Evolutionary conservation across 75 land plant genomes (phyloP).

Genomic region (Isoetes taiwanensis): DNA sequence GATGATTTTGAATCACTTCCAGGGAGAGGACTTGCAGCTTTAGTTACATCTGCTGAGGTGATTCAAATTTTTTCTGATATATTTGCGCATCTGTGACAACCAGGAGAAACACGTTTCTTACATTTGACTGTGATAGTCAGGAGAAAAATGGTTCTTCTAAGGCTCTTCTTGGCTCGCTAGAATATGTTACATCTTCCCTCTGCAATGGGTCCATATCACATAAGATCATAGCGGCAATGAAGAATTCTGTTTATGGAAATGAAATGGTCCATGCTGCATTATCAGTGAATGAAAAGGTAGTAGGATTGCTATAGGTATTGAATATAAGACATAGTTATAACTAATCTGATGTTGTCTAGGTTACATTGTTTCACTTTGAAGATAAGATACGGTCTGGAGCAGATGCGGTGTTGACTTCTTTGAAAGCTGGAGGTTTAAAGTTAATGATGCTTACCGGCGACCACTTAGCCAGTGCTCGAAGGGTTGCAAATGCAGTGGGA

Average conservation of each 20-base stretch:
- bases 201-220: slow-evolving; percentile 43
- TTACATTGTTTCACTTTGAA: slow-evolving; percentile 92
- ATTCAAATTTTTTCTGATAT: neutral
- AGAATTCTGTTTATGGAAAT: slow-evolving; percentile 50
- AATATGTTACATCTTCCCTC: slow-evolving; percentile 67
- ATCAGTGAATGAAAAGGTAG: slow-evolving; percentile 69
- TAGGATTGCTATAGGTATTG: neutral
- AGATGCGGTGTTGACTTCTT: slow-evolving; percentile 42
- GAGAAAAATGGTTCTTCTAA: slow-evolving; percentile 25
- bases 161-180: slow-evolving; percentile 90
- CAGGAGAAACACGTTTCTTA: neutral
- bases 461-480: slow-evolving; percentile 69
- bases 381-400: slow-evolving; percentile 74
- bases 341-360: slow-evolving; percentile 25
- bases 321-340: neutral
- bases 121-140: neutral
- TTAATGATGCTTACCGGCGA: slow-evolving; percentile 96
- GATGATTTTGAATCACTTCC: slow-evolving; percentile 79
- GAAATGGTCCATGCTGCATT: slow-evolving; percentile 86
- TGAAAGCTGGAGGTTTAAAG: slow-evolving; percentile 49
- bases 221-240: slow-evolving; percentile 58
- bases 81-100: neutral
- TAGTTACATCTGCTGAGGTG: slow-evolving; percentile 54
- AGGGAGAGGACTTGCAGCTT: slow-evolving; percentile 80
- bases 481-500: slow-evolving; percentile 86